phyloP scores from a whole-genome alignment of 2,329 filamentous ascomycete genomes.

The Pestalotiopsis sp. region DNA sequence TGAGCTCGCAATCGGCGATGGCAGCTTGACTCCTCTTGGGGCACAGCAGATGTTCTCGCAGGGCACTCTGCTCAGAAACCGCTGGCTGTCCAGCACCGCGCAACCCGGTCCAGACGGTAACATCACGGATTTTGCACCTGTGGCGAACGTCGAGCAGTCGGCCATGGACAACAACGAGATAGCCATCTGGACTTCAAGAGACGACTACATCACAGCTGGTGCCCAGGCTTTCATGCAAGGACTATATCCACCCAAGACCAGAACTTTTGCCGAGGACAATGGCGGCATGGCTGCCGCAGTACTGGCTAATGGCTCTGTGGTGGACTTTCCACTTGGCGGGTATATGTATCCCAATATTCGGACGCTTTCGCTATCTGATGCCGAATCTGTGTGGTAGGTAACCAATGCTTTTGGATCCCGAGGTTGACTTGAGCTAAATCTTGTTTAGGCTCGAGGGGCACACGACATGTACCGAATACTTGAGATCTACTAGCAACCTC shows the following conservation, averaged over 20 bases:
- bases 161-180: slow-evolving; percentile 54
- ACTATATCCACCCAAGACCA: slow-evolving; percentile 73
- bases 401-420: background rate
- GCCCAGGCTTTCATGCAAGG: slow-evolving; percentile 82
- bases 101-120: slow-evolving; percentile 22
- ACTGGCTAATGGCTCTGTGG: slow-evolving; percentile 60
- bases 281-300: slow-evolving; percentile 46
- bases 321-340: slow-evolving; percentile 70
- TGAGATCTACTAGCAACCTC: slow-evolving; percentile 16
- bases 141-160: slow-evolving; percentile 43
- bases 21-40: slow-evolving; percentile 51
- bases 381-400: slow-evolving; percentile 47
- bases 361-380: slow-evolving; percentile 49
- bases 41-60: slow-evolving; percentile 55
- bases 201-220: slow-evolving; percentile 61
- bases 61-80: slow-evolving; percentile 49
- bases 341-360: slow-evolving; percentile 79
- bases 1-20: slow-evolving; percentile 21
- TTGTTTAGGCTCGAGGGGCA: slow-evolving; percentile 22
- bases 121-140: slow-evolving; percentile 36
- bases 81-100: slow-evolving; percentile 45
- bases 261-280: slow-evolving; percentile 35
- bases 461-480: slow-evolving; percentile 19
- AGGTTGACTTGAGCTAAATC: background rate
- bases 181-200: slow-evolving; percentile 40